Conservation (phyloP, 2,329 filamentous ascomycete species). For the Diaporthe sp. region DNA sequence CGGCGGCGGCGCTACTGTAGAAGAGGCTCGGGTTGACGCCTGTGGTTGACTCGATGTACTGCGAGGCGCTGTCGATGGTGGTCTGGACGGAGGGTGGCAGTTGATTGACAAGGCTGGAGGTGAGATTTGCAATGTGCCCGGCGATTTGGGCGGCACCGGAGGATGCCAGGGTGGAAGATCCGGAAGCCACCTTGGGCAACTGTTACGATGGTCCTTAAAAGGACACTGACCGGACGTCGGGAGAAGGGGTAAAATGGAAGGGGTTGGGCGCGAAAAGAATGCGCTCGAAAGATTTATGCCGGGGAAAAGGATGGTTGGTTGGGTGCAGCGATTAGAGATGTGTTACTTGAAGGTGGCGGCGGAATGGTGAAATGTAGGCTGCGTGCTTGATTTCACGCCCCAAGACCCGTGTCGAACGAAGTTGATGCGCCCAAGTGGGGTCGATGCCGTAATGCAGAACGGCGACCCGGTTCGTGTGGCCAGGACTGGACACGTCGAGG, state of each 20-base stretch:
- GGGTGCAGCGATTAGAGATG: not conserved
- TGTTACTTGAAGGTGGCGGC: conserved; percentile 23
- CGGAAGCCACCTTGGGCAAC: conserved; percentile 72
- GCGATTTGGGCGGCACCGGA: conserved; percentile 65
- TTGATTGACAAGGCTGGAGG: conserved; percentile 54
- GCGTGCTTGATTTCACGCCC: conserved; percentile 20
- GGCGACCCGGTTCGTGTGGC: conserved; percentile 19
- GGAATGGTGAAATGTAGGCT: conserved; percentile 5
- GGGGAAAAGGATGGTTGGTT: conserved; percentile 1
- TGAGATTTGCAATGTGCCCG: conserved; percentile 66
- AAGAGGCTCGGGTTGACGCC: conserved; percentile 63
- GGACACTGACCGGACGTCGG: conserved; percentile 48
- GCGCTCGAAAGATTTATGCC: conserved; percentile 18
- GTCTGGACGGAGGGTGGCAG: conserved; percentile 60
- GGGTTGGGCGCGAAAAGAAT: conserved; percentile 13
- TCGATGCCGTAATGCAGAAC: conserved; percentile 36
- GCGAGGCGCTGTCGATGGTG: conserved; percentile 67
- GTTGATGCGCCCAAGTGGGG: conserved; percentile 38
- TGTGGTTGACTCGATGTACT: conserved; percentile 63
- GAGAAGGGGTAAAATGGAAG: not conserved
- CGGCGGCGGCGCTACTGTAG: conserved; percentile 65
- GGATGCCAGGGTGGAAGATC: conserved; percentile 67
- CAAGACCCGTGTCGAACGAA: conserved; percentile 27
- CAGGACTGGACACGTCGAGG: conserved; percentile 21
- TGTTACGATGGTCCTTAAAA: conserved; percentile 54